Conservation (phyloP, 1,284 basidiomycete genomes). For the Anthracocystis walkeri region DNA sequence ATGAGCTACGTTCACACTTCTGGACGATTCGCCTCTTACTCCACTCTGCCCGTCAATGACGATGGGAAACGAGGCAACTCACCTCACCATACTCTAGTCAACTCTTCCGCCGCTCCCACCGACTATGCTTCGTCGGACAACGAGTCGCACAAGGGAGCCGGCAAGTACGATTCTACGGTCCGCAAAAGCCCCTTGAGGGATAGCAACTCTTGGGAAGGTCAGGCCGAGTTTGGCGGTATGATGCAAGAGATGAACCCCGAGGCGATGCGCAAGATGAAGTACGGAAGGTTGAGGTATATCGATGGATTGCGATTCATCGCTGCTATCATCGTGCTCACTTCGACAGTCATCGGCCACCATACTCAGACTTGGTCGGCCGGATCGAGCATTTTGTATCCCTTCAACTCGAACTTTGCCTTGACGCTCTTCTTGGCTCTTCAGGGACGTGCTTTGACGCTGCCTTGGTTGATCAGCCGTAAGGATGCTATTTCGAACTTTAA, state of each 20-base stretch:
- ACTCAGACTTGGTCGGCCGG: slow-evolving; percentile 27
- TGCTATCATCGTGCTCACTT: slow-evolving; percentile 38
- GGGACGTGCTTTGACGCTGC: slow-evolving; percentile 35
- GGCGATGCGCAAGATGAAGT: slow-evolving; percentile 41
- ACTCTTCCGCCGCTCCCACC: slow-evolving; percentile 19
- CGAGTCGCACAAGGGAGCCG: slow-evolving; percentile 18
- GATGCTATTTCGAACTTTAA: slow-evolving; percentile 32
- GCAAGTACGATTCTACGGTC: slow-evolving; percentile 16
- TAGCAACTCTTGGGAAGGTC: slow-evolving; percentile 38
- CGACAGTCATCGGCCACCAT: slow-evolving; percentile 30
- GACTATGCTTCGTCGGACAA: slow-evolving; percentile 38
- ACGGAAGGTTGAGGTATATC: slow-evolving; percentile 44
- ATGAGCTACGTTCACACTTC: slow-evolving; percentile 48
- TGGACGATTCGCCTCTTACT: slow-evolving; percentile 37
- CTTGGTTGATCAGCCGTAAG: slow-evolving; percentile 42
- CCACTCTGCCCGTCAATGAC: slow-evolving; percentile 5
- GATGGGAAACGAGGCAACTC: slow-evolving; percentile 25
- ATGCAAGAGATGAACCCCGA: slow-evolving; percentile 1
- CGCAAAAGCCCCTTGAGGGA: slow-evolving; percentile 31
- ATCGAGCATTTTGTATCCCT: slow-evolving; percentile 49
- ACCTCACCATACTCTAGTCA: slow-evolving; percentile 34
- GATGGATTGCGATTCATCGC: slow-evolving; percentile 46
- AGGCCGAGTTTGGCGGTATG: slow-evolving; percentile 19
- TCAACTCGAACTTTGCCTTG: slow-evolving; percentile 44
- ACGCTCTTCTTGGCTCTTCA: slow-evolving; percentile 49